phyloP scores from a whole-genome alignment of 2,329 filamentous ascomycete genomes.

The Chaetomium sp. region DNA sequence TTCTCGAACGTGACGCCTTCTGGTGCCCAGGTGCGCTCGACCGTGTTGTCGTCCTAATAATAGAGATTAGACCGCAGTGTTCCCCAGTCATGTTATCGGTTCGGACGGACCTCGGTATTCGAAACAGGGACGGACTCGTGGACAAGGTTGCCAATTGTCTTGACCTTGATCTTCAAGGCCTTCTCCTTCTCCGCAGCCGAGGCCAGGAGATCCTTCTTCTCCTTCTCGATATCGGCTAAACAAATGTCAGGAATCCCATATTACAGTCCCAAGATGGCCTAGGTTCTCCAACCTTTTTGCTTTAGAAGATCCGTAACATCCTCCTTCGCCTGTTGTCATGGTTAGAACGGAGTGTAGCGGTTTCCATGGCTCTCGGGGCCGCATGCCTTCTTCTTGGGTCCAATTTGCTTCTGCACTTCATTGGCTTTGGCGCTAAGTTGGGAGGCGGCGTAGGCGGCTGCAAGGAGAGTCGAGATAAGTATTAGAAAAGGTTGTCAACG shows the following conservation, averaged over 20 bases:
- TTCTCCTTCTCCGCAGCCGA: conserved; percentile 68
- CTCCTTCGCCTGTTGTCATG: conserved; percentile 62
- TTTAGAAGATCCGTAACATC: conserved; percentile 72
- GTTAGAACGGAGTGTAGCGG: conserved; percentile 5
- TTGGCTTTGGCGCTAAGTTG: conserved; percentile 84
- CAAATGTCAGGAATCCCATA: conserved; percentile 7
- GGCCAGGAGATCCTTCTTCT: conserved; percentile 75
- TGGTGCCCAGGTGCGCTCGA: conserved; percentile 74
- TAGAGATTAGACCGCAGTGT: neutral
- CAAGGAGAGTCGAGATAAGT: conserved; percentile 43
- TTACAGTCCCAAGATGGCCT: neutral
- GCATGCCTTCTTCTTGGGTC: conserved; percentile 76
- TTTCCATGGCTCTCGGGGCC: neutral
- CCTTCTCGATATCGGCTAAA: conserved; percentile 60
- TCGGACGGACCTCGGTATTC: conserved; percentile 58
- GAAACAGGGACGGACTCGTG: conserved; percentile 80
- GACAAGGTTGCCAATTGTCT: conserved; percentile 83
- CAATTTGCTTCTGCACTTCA: conserved; percentile 82
- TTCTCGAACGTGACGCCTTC: conserved; percentile 68
- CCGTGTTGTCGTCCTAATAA: conserved; percentile 65
- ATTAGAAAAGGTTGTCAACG: conserved; percentile 27
- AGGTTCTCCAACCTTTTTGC: conserved; percentile 48
- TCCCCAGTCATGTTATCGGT: neutral
- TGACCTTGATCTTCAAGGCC: conserved; percentile 68
- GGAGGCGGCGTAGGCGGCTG: conserved; percentile 36